Conservation (phyloP, 2,329 filamentous ascomycete species). For the Aspergillus sp. region DNA sequence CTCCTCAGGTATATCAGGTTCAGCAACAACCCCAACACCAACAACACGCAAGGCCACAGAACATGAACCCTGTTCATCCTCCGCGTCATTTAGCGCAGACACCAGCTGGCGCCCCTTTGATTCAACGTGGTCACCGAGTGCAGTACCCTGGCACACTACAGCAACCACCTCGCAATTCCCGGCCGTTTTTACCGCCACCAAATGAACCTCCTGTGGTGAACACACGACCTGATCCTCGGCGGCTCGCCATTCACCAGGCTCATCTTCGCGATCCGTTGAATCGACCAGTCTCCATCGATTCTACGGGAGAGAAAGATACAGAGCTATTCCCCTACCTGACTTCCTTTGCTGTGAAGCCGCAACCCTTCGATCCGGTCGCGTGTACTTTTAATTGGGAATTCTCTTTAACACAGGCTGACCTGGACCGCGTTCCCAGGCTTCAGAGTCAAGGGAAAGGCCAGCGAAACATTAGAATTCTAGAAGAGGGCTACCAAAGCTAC, state of each 20-base stretch:
- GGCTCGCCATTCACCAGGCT: slow-evolving; percentile 62
- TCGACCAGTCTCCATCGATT: slow-evolving; percentile 30
- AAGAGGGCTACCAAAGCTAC: slow-evolving; percentile 63
- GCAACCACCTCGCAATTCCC: neutral
- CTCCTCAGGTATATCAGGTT: neutral
- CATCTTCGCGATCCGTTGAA: slow-evolving; percentile 60
- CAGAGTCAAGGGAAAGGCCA: slow-evolving; percentile 24
- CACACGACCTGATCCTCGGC: slow-evolving; percentile 49
- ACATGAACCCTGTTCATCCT: neutral
- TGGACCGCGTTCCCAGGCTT: slow-evolving; percentile 38
- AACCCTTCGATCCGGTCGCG: slow-evolving; percentile 30
- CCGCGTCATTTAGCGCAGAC: neutral
- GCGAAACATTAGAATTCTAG: slow-evolving; percentile 39
- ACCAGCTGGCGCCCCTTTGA: neutral
- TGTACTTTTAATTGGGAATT: slow-evolving; percentile 42
- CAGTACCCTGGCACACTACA: neutral
- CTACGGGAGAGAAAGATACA: slow-evolving; percentile 28
- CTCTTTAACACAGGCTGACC: slow-evolving; percentile 34
- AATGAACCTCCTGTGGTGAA: slow-evolving; percentile 41
- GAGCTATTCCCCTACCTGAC: slow-evolving; percentile 44
- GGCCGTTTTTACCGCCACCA: slow-evolving; percentile 41
- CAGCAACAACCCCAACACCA: slow-evolving; percentile 6
- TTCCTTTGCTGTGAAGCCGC: slow-evolving; percentile 37
- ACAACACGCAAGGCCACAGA: neutral
- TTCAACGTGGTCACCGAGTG: neutral